Base-by-base conservation (phyloP, 306 rosid species). In the Lagenaria siceraria region DNA sequence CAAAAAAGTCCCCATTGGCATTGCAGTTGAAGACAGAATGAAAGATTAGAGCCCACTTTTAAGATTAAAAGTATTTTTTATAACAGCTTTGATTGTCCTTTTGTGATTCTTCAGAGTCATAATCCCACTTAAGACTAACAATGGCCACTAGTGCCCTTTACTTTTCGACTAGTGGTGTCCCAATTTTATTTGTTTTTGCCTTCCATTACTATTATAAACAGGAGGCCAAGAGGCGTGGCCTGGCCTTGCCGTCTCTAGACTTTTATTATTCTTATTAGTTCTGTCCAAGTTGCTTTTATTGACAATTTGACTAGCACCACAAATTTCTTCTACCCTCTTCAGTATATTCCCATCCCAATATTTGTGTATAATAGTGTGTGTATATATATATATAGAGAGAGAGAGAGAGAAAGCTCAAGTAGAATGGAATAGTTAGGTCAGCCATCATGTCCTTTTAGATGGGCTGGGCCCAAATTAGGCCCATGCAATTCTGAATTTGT, bases 271-370 rank as follows among this genome's bases (percentile, higher is more conserved):
- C 22, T 29, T 73, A 51, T 73, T 49, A 25, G 76, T 51, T 6
- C 29, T 73, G 46, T 29, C 29, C 61, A 73, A 52, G 77, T 11
- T 9, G n/a, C 75, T 70, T 70, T 70, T 24, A 70, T 70, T 70
- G 58, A 70, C 56, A 22, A 42, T 22, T 64, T 68, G 74, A 38
- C 53, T 40, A 70, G 5, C 48, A 49, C 77, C 77, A 73, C 77
- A 49, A 14, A 71, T 69, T 69, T 43, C 21, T 36, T 42, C 55
- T 43, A 42, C 42, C 42, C 17, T 24, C 3, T 53, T 7, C 59
- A 48, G 53, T 17, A 13, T 14, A 60, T 14, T 11, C 22, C 2
- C 71, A 18, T 3, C 24, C 15, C 1, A 14, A 63, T 17, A 9
- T 51, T 17, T 51, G 55, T 17, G 55, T 51, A 1, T 51, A 51